Base-by-base conservation (phyloP, 2,329 filamentous ascomycete genomes). In the Orbilia oligospora region DNA sequence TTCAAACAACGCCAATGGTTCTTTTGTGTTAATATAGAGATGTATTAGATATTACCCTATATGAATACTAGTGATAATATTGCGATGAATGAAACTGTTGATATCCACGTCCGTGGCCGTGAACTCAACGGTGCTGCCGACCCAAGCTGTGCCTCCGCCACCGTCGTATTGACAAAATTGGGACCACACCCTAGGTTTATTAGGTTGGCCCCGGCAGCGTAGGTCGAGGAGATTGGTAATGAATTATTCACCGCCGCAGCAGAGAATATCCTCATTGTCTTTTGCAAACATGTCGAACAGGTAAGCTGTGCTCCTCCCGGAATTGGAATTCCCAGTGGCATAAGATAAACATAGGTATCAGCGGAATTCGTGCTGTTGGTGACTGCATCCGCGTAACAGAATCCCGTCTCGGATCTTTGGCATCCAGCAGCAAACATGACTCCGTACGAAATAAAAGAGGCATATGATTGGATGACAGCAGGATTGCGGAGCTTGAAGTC, bases 181-280 rank as follows among this genome's bases (percentile, higher is more conserved):
- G 86, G 85, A 0, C 90, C 90, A 81, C 90, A 91, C 79, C 81
- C 87, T 10, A 89, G 86, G 82, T 97, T 92, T 65, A 98, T 88
- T 82, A 91, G 89, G 79, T 88, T 85, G 0, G 95, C 94, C 0
- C 94, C 93, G 9, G 85, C 82, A 5, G 87, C 85, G 83, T 97
- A 98, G 0, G 90, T 92, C 16, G 86, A 84, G 27, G 89, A 88
- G 56, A 98, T 88, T 6, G 90, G 88, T 81, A 92, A 90, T 2
- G 86, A 88, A 41, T 89, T 86, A 81, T 94, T 89, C 14, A 88
- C 87, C 0, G 92, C 90, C 33, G 91, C 91, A 0, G 88, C 85
- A 67, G 92, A 90, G 84, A 92, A 97, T 18, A 97, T 88, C 27
- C 87, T 87, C 93, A 98, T 97, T 3, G 92, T 95, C 78, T 92